Evolutionary conservation across 2,329 filamentous ascomycete genomes (phyloP), one percentile per base, ranked within the genome.

Genomic region (Cladosporium sp.): DNA sequence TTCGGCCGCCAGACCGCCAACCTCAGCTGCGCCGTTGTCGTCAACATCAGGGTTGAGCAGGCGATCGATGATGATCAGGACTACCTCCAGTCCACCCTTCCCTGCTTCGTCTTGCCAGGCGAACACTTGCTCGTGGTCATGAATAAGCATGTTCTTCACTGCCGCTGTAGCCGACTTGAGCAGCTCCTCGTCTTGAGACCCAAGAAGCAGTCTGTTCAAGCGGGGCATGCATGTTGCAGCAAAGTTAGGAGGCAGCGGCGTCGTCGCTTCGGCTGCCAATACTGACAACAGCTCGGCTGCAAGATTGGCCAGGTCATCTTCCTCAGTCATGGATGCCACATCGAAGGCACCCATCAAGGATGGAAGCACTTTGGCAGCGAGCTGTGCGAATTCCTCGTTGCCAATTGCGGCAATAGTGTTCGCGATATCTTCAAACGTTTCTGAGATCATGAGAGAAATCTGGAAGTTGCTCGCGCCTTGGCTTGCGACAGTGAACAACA

Each of bases 1-100:
- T 78, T 97, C 93, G 1, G 94, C 94, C 5, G 95, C 95, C 69
- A 99, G 86, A 18, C 93, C 92, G 70, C 95, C 95, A 51, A 99
- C 93, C 80, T 99, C 94, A n/a, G 93, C 92, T 5, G 94, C 95
- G 21, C 93, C 91, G 73, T 94, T 92, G 73, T 99, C 95, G 73
- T 96, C 91, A n/a, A 98, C 89, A 1, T 85, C 80, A 1, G 91
- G 90, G 3, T 91, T 89, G 32, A 99, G 85, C 5, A 99, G 85
- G 57, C 94, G 91, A 76, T 97, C 95, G 68, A 99, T 92, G 71
- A 99, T 95, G 69, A 92, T 87, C 57, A 99, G 85, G 66, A 92
- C 92, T 32, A 96, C 89, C 77, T 98, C 93, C 13, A 97, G 85
- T 18, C 94, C 94, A 43, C 88, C 91, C 72, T 92, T 92, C 48